Conservation (phyloP, 495 filamentous ascomycete species). For the Penicillium samsonianum region DNA sequence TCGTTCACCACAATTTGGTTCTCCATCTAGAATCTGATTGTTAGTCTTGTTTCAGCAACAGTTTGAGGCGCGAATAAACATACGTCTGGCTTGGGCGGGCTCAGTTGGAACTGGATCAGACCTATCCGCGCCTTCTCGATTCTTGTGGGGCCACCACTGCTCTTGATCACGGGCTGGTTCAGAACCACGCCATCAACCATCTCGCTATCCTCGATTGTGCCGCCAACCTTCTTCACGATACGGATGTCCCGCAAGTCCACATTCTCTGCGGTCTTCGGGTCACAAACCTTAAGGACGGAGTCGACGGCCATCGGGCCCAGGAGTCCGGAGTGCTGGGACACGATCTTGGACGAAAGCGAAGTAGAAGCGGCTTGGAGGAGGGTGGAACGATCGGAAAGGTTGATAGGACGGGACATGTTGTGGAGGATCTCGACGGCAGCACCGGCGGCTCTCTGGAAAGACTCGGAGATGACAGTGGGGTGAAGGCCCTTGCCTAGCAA, state of each 20-base stretch:
- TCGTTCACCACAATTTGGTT: conserved; percentile 99
- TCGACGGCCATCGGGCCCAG: conserved; percentile 97
- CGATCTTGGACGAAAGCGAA: conserved; percentile 97
- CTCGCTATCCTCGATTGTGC: conserved; percentile 97
- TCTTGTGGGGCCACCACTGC: conserved; percentile 82
- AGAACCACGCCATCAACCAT: conserved; percentile 94
- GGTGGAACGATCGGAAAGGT: conserved; percentile 80
- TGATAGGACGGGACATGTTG: conserved; percentile 93
- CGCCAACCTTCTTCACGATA: conserved; percentile 96
- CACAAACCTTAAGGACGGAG: conserved; percentile 90
- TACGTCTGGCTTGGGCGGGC: conserved; percentile 96
- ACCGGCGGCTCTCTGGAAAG: conserved; percentile 91
- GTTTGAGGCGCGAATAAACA: conserved; percentile 28
- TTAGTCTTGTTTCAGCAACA: conserved; percentile 2
- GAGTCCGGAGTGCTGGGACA: conserved; percentile 90
- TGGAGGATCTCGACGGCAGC: conserved; percentile 87
- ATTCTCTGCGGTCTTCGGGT: conserved; percentile 91
- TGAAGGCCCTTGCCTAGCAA: conserved; percentile 91
- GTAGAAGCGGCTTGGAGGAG: conserved; percentile 96
- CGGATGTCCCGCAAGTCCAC: conserved; percentile 95
- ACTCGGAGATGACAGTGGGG: conserved; percentile 95
- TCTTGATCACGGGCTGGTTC: conserved; percentile 91
- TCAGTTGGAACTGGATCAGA: conserved; percentile 97
- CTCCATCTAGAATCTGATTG: conserved; percentile 70
- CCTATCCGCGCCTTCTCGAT: conserved; percentile 98